Evolutionary conservation across 2,329 filamentous ascomycete genomes (phyloP), one percentile per base, ranked within the genome.

Genomic region (Didymellaceae sp.): DNA sequence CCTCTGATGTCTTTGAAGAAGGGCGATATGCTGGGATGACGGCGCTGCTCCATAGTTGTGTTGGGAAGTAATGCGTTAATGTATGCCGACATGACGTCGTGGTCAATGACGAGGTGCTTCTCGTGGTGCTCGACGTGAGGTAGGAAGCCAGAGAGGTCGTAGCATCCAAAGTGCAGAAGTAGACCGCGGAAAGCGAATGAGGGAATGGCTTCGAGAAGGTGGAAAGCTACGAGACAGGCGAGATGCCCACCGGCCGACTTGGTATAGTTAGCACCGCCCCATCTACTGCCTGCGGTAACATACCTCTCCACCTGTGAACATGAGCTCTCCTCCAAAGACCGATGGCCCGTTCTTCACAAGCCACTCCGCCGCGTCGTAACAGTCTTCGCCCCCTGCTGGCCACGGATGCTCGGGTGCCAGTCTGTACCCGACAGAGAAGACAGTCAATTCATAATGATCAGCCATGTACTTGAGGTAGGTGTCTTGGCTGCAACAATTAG

Each of bases 401-500:
- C 78, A 85, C 0, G 82, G 81, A 57, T 85, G 52, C 62, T 86
- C 83, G 0, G 84, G 84, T 0, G 83, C 82, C 14, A 84, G 76
- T 21, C 84, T 75, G 63, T 86, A 86, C 1, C 82, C 83, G 6
- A 85, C 76, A 0, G 78, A 82, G 10, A 86, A 66, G 13, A 81
- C 77, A 0, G 78, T 77, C 2, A 83, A 50, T 28, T 78, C 70
- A 37, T 72, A 77, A 21, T 70, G 66, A 55, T 83, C 75, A 37
- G 82, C 80, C 65, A 81, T 77, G 55, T 72, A 72, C 44, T 80
- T 75, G 9, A 85, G 70, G 25, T 77, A 73, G 1, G 66, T 52
- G 59, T 83, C 80, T 54, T 80, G 77, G 45, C 76, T 76, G 17
- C 17, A 32, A 13, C 13, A n/a, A 31, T 59, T 6, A 64, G 49